Evolutionary conservation across 2,329 filamentous ascomycete genomes (phyloP).

Genomic region (Cladosporium sp.): DNA sequence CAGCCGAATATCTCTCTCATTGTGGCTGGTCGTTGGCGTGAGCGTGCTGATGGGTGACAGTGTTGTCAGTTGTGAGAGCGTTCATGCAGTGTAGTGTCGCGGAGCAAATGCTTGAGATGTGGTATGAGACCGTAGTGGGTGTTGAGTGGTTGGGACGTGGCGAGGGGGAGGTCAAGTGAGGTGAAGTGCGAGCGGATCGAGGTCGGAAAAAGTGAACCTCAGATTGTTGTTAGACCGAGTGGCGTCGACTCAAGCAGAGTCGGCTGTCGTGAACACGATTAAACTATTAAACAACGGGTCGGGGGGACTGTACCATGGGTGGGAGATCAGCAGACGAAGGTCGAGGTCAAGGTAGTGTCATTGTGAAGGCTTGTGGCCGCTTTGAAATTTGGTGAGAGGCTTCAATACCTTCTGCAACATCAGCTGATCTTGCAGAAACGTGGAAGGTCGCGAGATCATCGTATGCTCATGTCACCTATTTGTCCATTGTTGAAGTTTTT

Average conservation of each 20-base stretch:
- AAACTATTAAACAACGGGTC: not conserved
- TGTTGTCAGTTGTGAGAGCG: not conserved
- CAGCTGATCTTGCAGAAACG: not conserved
- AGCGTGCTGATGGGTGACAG: not conserved
- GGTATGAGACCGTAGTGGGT: not conserved
- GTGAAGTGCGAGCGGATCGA: not conserved
- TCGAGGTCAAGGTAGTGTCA: not conserved
- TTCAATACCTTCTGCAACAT: not conserved
- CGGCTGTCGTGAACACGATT: not conserved
- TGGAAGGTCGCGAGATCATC: not conserved
- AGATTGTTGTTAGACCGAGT: not conserved
- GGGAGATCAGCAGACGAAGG: not conserved
- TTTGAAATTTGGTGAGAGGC: not conserved
- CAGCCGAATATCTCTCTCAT: constrained; percentile 7
- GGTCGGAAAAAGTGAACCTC: not conserved
- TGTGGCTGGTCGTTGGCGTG: not conserved
- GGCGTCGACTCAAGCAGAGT: not conserved
- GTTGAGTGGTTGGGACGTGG: not conserved
- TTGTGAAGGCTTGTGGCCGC: not conserved
- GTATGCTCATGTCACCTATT: not conserved
- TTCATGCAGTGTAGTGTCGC: not conserved
- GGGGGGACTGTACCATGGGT: not conserved
- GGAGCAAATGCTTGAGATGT: not conserved
- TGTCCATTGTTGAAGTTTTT: not conserved
- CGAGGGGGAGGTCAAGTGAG: not conserved